A percentile compares a stretch with the other conserved stretches of the same genome.
These are phyloP conservation scores for Vitis rotundifolia DNA, from an alignment of 164 flowering plant genomes.

Conservation along the genomic window DNA sequence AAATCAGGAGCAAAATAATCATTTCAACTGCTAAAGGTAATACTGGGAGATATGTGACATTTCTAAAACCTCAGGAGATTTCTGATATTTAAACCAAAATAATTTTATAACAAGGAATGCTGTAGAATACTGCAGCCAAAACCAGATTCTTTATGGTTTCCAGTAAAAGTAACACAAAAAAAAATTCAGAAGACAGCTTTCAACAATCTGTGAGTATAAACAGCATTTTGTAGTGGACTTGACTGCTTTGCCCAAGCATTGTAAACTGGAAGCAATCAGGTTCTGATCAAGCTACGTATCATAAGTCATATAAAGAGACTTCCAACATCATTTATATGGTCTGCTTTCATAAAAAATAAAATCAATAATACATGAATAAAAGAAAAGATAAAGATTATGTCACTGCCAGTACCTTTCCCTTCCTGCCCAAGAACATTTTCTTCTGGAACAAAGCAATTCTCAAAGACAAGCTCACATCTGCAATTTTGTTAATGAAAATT, in stretches of 20 bases:
- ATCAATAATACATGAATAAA: background rate
- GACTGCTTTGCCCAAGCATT: background rate
- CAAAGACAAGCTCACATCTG: constrained; percentile 98
- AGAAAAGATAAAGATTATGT: background rate
- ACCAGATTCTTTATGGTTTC: background rate
- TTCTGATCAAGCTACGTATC: background rate
- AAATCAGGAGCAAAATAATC: background rate
- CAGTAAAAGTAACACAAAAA: background rate
- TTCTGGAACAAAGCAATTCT: constrained; percentile 95
- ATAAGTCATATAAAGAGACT: background rate
- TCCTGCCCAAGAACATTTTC: constrained; percentile 97
- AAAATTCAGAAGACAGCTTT: background rate
- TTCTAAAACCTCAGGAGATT: constrained; percentile 1
- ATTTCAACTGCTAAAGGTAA: too few relatives aligned
- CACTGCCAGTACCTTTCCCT: constrained; percentile 76
- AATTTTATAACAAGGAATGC: too few relatives aligned
- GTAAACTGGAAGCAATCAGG: background rate
- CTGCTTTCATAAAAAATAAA: background rate
- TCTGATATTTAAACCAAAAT: background rate
- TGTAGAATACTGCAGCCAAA: background rate
- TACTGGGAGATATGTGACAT: background rate
- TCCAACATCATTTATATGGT: background rate
- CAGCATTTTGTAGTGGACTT: background rate
- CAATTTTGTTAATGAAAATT: constrained; percentile 15
- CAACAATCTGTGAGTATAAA: background rate